phyloP scores from a whole-genome alignment of 352 stramenopile genomes.

The Pythium phragmitis region DNA sequence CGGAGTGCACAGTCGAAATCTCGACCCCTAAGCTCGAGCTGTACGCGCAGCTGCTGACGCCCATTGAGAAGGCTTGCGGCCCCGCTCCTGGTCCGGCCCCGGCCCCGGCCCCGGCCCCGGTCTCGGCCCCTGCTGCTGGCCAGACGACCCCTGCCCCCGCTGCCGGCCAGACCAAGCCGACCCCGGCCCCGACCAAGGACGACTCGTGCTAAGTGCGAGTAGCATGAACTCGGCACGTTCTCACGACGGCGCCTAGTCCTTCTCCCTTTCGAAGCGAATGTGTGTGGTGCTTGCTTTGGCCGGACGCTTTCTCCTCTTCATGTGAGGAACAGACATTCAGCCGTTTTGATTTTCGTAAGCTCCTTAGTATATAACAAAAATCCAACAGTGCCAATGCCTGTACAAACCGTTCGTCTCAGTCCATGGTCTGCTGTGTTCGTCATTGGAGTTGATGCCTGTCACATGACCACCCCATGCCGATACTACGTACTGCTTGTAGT shows the following conservation, averaged over 20 bases:
- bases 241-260: background rate
- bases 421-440: no score
- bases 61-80: conserved; percentile 1
- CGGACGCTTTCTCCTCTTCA: background rate
- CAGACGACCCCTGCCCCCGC: conserved; percentile 2
- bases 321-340: background rate
- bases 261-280: background rate
- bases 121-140: background rate
- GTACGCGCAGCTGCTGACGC: conserved; percentile 12
- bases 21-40: background rate
- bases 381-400: background rate
- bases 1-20: conserved; percentile 2
- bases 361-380: background rate
- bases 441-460: no score
- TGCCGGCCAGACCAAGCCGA: background rate
- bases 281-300: background rate
- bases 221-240: background rate
- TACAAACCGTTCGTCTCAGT: background rate
- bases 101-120: background rate
- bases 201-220: conserved; percentile 11
- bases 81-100: background rate
- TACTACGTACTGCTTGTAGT: no score
- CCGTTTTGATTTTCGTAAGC: background rate
- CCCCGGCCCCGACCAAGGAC: conserved; percentile 9
- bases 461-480: no score